Conservation (phyloP, 139 green algal genomes). For the Coccomyxa sp. region DNA sequence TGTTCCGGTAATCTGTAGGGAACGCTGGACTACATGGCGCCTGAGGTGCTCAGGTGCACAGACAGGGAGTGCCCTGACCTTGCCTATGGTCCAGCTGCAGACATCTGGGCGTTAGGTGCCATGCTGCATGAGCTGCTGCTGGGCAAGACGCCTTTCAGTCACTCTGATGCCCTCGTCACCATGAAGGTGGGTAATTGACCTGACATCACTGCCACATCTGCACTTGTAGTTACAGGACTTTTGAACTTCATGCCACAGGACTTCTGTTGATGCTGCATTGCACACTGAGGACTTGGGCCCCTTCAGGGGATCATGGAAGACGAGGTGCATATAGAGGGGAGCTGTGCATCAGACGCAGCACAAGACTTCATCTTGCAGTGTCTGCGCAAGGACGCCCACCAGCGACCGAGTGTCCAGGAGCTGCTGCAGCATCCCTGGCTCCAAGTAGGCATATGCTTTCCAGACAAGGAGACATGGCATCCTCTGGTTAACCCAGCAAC, state of each 20-base stretch:
- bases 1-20: constrained; percentile 30
- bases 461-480: too few species aligned
- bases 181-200: neutral
- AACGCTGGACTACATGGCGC: constrained; percentile 85
- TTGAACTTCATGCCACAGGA: neutral
- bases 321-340: neutral
- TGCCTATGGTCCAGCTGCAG: constrained; percentile 34
- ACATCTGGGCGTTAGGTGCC: constrained; percentile 72
- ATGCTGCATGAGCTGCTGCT: constrained; percentile 75
- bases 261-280: neutral
- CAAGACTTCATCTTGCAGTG: neutral
- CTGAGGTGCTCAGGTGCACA: constrained; percentile 57
- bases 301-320: neutral
- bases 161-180: neutral
- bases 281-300: neutral
- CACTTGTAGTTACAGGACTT: neutral
- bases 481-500: too few species aligned
- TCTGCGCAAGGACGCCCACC: neutral
- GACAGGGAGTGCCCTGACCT: constrained; percentile 8
- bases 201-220: neutral
- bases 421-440: constrained; percentile 33
- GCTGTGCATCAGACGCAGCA: neutral
- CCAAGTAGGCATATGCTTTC: neutral
- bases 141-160: constrained; percentile 34
- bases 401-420: constrained; percentile 3